phyloP scores from a whole-genome alignment of 2,329 filamentous ascomycete genomes.

The Colletotrichum aenigma region DNA sequence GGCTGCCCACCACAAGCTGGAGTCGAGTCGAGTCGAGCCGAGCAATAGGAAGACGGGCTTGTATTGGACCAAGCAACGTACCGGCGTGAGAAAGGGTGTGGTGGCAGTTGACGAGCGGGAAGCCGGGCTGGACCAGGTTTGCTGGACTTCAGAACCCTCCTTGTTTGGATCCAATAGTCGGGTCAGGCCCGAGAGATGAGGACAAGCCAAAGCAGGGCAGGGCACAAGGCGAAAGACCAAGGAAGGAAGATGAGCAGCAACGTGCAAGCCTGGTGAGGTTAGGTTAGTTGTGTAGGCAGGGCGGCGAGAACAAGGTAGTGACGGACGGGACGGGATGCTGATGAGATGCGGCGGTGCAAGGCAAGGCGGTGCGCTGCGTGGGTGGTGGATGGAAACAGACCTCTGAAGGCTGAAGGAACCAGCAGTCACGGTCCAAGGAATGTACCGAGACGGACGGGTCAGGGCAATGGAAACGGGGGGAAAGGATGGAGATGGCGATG shows the following conservation, averaged over 20 bases:
- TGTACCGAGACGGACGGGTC: conserved; percentile 16
- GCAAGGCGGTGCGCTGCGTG: background rate
- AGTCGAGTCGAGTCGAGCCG: background rate
- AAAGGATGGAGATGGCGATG: background rate
- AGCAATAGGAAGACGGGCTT: conserved; percentile 7
- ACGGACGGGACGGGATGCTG: conserved; percentile 7
- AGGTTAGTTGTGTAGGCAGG: background rate
- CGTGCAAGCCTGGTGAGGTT: background rate
- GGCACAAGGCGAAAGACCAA: background rate
- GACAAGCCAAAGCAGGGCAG: background rate
- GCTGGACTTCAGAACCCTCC: background rate
- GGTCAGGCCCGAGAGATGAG: background rate
- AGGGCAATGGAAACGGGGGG: background rate
- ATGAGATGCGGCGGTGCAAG: conserved; percentile 19
- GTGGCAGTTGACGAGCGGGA: background rate
- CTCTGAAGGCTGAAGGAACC: background rate
- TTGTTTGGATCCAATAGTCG: background rate
- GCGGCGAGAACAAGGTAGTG: background rate
- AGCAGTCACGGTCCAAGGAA: conserved; percentile 13
- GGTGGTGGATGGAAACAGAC: background rate
- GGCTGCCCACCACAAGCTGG: conserved; percentile 15
- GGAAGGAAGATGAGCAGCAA: background rate
- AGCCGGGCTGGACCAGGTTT: background rate
- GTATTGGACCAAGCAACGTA: conserved; percentile 6
- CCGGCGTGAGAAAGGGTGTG: background rate